Base-by-base conservation (phyloP, 108 stramenopile genomes). In the Poteriospumella lacustris region DNA sequence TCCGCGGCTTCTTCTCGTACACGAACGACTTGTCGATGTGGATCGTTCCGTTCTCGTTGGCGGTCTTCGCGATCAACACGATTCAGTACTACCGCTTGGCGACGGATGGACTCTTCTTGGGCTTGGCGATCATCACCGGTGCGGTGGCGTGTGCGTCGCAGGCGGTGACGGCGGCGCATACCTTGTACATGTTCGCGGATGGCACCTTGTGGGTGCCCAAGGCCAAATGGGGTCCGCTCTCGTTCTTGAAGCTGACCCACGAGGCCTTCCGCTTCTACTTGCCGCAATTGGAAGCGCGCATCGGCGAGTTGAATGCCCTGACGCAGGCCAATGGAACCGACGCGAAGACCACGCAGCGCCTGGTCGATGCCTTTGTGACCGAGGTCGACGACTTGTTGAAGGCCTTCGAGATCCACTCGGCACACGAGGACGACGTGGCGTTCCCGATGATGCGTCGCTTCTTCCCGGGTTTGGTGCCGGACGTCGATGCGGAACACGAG, bases 161-260 rank as follows among this genome's bases (percentile, higher is more conserved):
- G 5, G 5, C 70, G 5, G 70, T 73, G 9, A 29, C 31, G 9
- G 43, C 26, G 5, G 9, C 24, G 41, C 9, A 39, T 5, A 73
- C 70, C 31, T 38, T 56, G 3, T 52, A 15, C 9, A 33, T n/a
- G 70, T 15, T 56, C 26, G 38, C 5, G 26, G 47, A 73, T 73
- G 9, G 9, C n/a, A 52, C 5, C 9, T 24, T 73, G 12, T 73
- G 26, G 26, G 15, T 52, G 5, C 70, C 70, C 15, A 44, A 31
- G 36, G 3, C 12, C 33, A 73, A 73, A 38, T 73, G 70, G 70
- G 70, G 70, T 42, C 70, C 70, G 36, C 9, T 5, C 5, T 33
- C 31, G 9, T 73, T 73, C 41, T 33, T 38, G 12, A 73, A 73
- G 42, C 42, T 73, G 5, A 73, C 70, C 36, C 70, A 73, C 24